Evolutionary conservation across 2,329 filamentous ascomycete species (phyloP), one percentile per base, ranked within the genome.

Genomic region (Davidsoniella eucalypti): DNA sequence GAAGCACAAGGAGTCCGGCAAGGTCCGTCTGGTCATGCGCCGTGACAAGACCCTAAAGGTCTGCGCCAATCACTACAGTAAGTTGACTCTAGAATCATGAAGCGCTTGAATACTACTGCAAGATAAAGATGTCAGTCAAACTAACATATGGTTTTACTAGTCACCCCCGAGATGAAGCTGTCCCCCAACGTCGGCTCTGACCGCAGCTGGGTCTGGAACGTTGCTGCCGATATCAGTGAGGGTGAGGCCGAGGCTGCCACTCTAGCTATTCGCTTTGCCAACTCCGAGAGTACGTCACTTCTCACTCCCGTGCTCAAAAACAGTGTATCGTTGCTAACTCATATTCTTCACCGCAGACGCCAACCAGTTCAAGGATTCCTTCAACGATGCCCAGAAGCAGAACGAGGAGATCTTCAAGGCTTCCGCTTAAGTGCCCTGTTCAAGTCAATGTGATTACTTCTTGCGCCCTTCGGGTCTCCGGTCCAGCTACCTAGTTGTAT

Each of bases 21-120:
- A 96, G 82, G 94, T 88, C 53, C 81, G 92, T 60, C 74, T 98
- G 61, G 92, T 98, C 60, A 98, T 98, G 92, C 84, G 92, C 67
- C 80, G 92, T 65, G 92, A 98, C 75, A 96, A 96, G 86, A 98
- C 92, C 55, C 80, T 96, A 72, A 98, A 98, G 78, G 92, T 98
- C 69, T 98, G 92, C 82, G 92, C 92, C 65, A 98, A 98, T 76
- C 92, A 98, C 77, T 98, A 98, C 71, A 82, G 88, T 94, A 81
- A 62, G 84, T 71, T 23, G 2, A 16, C 42, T 12, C 18, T 12
- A 21, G 8, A 17, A 7, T 14, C 12, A 18, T 17, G 3, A 25
- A 14, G 41, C 25, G 17, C 12, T 7, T 10, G 12, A 25, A 14
- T 10, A 18, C 12, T 21, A 21, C 25, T 17, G 12, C 12, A 33